Base-by-base conservation (phyloP, 805 yeast species). In the Yarrowia porcina region DNA sequence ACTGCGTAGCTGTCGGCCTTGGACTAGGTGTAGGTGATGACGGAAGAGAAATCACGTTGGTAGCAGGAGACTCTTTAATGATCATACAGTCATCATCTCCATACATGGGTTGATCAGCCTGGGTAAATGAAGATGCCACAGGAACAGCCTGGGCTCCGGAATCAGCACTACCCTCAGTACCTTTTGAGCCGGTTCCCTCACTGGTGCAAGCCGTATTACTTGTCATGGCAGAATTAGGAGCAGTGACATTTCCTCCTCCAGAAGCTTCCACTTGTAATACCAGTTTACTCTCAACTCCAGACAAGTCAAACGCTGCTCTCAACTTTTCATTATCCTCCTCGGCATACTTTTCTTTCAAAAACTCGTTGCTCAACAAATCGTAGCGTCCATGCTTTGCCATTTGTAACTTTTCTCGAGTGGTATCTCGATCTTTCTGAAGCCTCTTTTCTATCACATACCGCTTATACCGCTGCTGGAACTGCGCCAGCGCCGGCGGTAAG, bases 401-500 rank as follows among this genome's bases (percentile, higher is more conserved):
- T 49, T 56, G 49, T 18, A 23, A 8, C 23, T 25, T 35, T 4
- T 52, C 44, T 2, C 59, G 36, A 10, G 44, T 25, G 47, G 47
- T 56, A 30, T 56, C 61, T 56, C 61, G 15, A 49, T 41, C 49
- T 13, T 21, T 38, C 28, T 56, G 47, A 4, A 66, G 56, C 35
- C 50, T 42, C 4, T 60, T 56, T 20, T 63, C 67, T 9, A 66
- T 13, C 20, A 39, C 45, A 27, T 32, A 63, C 35, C 67, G 52
- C 30, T 47, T 50, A 27, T 54, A 64, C 5, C 60, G 47, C 17
- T 30, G 32, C 38, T 63, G 64, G 21, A 66, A 63, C 28, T 41
- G 39, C 18, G 45, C 61, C 63, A 65, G 41, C 2, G 54, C 17
- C 23, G 56, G 62, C 5, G 33, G 42, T 23, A 65, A 39, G 18